Evolutionary conservation across 306 rosid species (phyloP).

Genomic region (Clitoria ternatea): DNA sequence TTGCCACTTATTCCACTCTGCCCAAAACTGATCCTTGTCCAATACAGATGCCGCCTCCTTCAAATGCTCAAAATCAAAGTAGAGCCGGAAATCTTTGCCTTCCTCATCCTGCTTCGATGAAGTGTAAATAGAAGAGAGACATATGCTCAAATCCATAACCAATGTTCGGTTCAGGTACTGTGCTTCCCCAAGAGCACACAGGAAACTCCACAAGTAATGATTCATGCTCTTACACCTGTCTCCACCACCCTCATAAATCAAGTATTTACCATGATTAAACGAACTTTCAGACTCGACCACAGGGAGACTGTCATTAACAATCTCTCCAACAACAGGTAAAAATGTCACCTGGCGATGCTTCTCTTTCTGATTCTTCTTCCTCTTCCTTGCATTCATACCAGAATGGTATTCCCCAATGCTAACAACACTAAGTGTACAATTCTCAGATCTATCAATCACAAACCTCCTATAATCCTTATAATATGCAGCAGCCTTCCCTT

Average conservation of each 20-base stretch:
- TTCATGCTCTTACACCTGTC: conserved; percentile 98
- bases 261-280: conserved; percentile 67
- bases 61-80: conserved; percentile 96
- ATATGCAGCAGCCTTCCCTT: conserved; percentile 85
- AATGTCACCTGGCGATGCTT: conserved; percentile 35
- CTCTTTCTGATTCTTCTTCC: conserved; percentile 73
- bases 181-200: conserved; percentile 99
- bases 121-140: conserved; percentile 80
- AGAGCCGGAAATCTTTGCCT: conserved; percentile 95
- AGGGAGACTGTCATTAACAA: conserved; percentile 79
- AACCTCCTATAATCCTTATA: conserved; percentile 96
- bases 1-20: conserved; percentile 83
- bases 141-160: conserved; percentile 91
- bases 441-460: conserved; percentile 56
- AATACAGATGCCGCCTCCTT: conserved; percentile 82
- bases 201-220: conserved; percentile 94
- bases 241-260: conserved; percentile 74
- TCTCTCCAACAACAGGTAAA: conserved; percentile 81
- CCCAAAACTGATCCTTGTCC: conserved; percentile 90
- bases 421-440: conserved; percentile 61
- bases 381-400: conserved; percentile 87
- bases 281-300: conserved; percentile 83
- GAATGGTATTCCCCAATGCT: conserved; percentile 87
- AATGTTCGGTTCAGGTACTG: conserved; percentile 94
- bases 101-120: conserved; percentile 77